Base-by-base conservation (phyloP, 345 rosid genomes). In the Streptanthus diversifolius region DNA sequence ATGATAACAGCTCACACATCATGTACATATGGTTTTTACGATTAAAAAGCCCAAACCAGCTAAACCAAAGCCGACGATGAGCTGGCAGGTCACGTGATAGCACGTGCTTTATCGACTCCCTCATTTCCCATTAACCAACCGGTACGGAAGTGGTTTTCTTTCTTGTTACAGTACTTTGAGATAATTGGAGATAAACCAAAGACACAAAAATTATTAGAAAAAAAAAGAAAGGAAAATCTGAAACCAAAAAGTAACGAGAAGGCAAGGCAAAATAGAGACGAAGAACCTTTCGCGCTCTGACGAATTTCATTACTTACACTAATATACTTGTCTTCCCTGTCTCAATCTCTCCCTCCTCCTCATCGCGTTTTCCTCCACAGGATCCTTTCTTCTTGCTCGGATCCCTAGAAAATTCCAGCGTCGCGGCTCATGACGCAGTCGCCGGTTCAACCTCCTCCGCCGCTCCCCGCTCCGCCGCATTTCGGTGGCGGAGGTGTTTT, bases 371-470 rank as follows among this genome's bases (percentile, higher is more conserved):
- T 8, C 15, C 4, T 24, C 33, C 66, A 54, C 64, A 33, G 33
- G 75, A 75, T 61, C 73, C 63, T 21, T 15, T 1, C 19, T 1
- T 8, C 39, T 64, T 45, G 9, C 29, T 2, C 57, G 69, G 70
- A 68, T 61, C 65, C 15, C 49, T 25, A 18, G 3, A 22, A 49
- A 36, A 54, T 61, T 55, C 78, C 35, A 63, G 14, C 51, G 35
- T 24, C 35, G 33, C 61, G 56, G 22, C 56, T 57, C 43, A 89
- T 89, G 93, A 75, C 93, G 67, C 98, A 86, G 79, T 82, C 97
- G 35, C 83, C 92, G 80, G 83, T 24, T 40, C 76, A 79, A 66
- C 85, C 87, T 8, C 88, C 91, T 43, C 80, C 85, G 57, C 77
- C 70, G 72, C 75, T 70, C 17, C 68, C 73, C 10, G 65, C 71